Conservation (phyloP, 2,329 filamentous ascomycete species). For the Xylariaceae sp. region DNA sequence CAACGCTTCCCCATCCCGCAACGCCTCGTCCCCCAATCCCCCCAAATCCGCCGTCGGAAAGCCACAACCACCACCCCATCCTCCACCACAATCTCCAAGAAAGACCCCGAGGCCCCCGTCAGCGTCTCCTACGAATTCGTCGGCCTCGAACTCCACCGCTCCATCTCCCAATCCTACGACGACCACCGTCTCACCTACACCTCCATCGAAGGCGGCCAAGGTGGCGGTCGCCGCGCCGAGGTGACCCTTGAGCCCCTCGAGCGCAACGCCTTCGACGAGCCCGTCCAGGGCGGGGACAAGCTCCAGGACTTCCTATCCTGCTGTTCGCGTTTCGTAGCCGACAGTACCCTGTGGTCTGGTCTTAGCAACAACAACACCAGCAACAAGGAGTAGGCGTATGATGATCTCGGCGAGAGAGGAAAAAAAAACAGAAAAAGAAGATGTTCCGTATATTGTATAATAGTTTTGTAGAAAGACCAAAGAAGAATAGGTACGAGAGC, state of each 20-base stretch:
- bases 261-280: background rate
- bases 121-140: conserved; percentile 41
- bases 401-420: background rate
- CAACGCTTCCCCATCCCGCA: conserved; percentile 32
- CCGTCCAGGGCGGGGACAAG: background rate
- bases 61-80: background rate
- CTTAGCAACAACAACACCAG: background rate
- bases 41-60: background rate
- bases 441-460: too few relatives aligned
- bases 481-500: too few relatives aligned
- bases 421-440: too few relatives aligned
- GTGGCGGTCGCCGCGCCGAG: conserved; percentile 48
- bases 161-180: conserved; percentile 38
- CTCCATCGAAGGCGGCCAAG: conserved; percentile 46
- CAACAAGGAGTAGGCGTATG: background rate
- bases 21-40: conserved; percentile 19
- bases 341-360: conserved; percentile 17
- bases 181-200: conserved; percentile 47
- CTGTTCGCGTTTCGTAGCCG: conserved; percentile 19
- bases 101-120: conserved; percentile 2
- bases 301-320: conserved; percentile 18
- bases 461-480: too few relatives aligned
- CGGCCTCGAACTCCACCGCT: conserved; percentile 47
- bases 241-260: conserved; percentile 40
- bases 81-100: too few relatives aligned